Base-by-base conservation (phyloP, 1,139 yeast species). In the Casaregolazyma lundiana region DNA sequence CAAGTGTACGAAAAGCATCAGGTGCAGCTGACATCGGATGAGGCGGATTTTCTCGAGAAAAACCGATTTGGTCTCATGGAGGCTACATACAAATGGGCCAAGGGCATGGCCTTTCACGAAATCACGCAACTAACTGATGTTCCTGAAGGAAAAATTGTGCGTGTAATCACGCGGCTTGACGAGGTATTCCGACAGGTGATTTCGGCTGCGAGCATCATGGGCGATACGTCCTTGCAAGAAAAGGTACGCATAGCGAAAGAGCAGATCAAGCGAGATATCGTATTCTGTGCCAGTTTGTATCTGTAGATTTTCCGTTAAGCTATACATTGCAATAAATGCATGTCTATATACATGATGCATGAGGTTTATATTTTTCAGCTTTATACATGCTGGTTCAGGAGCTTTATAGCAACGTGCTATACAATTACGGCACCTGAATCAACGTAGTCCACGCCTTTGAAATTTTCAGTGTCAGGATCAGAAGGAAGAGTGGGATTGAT, bases 21-120 rank as follows among this genome's bases (percentile, higher is more conserved):
- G 60, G 88, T 92, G 8, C 70, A 81, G 13, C 68, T 89, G 54
- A 87, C 96, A 0, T 75, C 83, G 15, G 97, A 90, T 49, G 98
- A 92, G 59, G 84, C 84, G 45, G 88, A 84, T 53, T 90, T 89
- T 58, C 67, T 82, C 52, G 95, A 88, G 51, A 76, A 84, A 55
- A 83, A 88, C 58, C 71, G 98, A 55, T 92, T 92, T 67, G 96
- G 94, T 0, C 73, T 92, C 60, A 85, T 87, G 65, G 92, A 89
- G 63, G 96, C 89, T 9, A 96, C 92, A 3, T 92, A 92, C 63
- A 97, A 92, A 66, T 92, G 99, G 99, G 97, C 97, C 1, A 76
- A 95, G 55, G 99, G 98, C 1, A 75, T 89, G 74, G 76, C 94
- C 0, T 92, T 92, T 69, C 84, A 84, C 54, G 94, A 87, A 49